phyloP scores from a whole-genome alignment of 2,329 filamentous ascomycete genomes.

The Ophiostoma fasciatum region DNA sequence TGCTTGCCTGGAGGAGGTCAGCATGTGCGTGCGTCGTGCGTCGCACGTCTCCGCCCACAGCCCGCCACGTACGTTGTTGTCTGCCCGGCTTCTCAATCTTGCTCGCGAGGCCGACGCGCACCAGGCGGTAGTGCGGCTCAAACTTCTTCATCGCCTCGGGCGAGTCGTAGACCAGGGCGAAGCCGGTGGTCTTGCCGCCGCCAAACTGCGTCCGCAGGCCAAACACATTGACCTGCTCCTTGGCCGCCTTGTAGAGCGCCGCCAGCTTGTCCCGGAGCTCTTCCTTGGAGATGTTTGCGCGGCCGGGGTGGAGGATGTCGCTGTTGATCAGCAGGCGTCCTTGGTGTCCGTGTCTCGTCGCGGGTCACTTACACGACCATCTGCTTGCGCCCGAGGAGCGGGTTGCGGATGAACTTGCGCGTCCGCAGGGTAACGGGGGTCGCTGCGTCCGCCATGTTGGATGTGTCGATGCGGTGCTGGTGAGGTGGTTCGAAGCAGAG shows the following conservation, averaged over 20 bases:
- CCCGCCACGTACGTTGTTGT: slow-evolving; percentile 99
- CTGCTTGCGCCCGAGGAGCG: slow-evolving; percentile 96
- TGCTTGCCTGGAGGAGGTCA: slow-evolving; percentile 68
- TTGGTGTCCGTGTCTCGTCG: no score
- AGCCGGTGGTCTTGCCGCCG: slow-evolving; percentile 99
- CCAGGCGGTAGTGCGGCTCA: slow-evolving; percentile 93
- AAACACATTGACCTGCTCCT: slow-evolving; percentile 96
- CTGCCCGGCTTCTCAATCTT: slow-evolving; percentile 97
- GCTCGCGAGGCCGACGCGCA: slow-evolving; percentile 79
- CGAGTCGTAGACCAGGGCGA: slow-evolving; percentile 97
- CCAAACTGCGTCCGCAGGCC: slow-evolving; percentile 97
- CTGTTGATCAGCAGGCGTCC: slow-evolving; percentile 44
- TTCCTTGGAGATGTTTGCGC: slow-evolving; percentile 97
- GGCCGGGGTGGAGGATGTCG: slow-evolving; percentile 98
- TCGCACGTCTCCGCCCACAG: no score
- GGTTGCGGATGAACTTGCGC: slow-evolving; percentile 99
- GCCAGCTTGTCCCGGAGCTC: slow-evolving; percentile 92
- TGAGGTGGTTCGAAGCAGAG: slow-evolving; percentile 6
- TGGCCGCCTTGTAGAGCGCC: slow-evolving; percentile 93
- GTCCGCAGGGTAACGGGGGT: slow-evolving; percentile 75
- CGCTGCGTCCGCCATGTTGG: slow-evolving; percentile 76
- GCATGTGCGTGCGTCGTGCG: no score
- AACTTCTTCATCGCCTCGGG: slow-evolving; percentile 99
- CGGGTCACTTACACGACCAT: slow-evolving; percentile 99
- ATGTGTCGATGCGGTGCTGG: slow-evolving; percentile 12